Conservation (phyloP, 192 early-diverging fungal genomes). For the Backusella circina region DNA sequence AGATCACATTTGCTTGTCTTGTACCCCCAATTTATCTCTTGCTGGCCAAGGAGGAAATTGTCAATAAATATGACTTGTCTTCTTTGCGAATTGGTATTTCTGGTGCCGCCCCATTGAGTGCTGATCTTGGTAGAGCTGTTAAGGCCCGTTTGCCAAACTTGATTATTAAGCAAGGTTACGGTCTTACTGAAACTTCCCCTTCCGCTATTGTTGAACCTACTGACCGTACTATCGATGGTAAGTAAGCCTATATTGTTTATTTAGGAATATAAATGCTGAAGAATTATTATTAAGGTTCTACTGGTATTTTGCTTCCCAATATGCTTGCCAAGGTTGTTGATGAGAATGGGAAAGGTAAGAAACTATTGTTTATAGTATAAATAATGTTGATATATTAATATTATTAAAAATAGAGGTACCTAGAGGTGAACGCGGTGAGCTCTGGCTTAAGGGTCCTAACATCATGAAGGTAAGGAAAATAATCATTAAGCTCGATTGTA, state of each 20-base stretch:
- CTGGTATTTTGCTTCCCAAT: slow-evolving; percentile 70
- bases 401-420: slow-evolving; percentile 38
- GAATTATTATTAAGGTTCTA: slow-evolving; percentile 40
- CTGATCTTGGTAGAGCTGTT: slow-evolving; percentile 42
- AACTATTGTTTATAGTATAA: background rate
- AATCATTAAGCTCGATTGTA: background rate
- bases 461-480: slow-evolving; percentile 59
- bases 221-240: slow-evolving; percentile 32
- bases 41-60: slow-evolving; percentile 61
- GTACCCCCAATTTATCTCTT: slow-evolving; percentile 71
- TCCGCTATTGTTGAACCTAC: slow-evolving; percentile 36
- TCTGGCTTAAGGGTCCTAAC: slow-evolving; percentile 75
- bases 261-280: background rate
- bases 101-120: slow-evolving; percentile 65
- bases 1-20: slow-evolving; percentile 71
- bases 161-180: slow-evolving; percentile 62
- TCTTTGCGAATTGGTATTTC: slow-evolving; percentile 46
- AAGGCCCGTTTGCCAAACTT: slow-evolving; percentile 14
- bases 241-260: background rate
- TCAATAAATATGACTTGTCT: slow-evolving; percentile 59
- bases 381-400: background rate
- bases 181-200: slow-evolving; percentile 70
- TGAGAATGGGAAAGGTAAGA: slow-evolving; percentile 54
- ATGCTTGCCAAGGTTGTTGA: slow-evolving; percentile 73
- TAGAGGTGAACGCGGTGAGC: slow-evolving; percentile 63